phyloP scores from a whole-genome alignment of 1,284 basidiomycete species.

The Ganoderma sinense region DNA sequence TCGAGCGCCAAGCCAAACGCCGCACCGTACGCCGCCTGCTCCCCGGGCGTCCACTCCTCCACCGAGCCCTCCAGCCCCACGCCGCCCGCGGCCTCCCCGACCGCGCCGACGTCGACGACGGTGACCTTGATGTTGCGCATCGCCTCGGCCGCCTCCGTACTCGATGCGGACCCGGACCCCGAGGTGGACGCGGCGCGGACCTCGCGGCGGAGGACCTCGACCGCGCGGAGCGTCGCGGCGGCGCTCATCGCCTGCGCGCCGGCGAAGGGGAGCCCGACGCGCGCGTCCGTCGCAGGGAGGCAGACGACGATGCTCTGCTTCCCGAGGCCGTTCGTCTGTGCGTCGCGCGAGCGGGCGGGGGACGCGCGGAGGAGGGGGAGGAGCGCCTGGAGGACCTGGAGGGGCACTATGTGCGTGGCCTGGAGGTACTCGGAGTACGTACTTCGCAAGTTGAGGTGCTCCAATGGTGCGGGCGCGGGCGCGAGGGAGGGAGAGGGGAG shows the following conservation, averaged over 20 bases:
- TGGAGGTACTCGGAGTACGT: slow-evolving; percentile 74
- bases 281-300: slow-evolving; percentile 70
- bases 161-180: slow-evolving; percentile 53
- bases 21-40: slow-evolving; percentile 72
- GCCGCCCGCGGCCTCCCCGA: slow-evolving; percentile 44
- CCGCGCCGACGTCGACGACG: slow-evolving; percentile 70
- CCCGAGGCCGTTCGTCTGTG: slow-evolving; percentile 46
- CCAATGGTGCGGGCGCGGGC: slow-evolving; percentile 64
- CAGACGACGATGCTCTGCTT: slow-evolving; percentile 75
- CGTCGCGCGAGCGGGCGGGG: slow-evolving; percentile 56
- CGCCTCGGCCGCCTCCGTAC: slow-evolving; percentile 51
- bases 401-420: slow-evolving; percentile 75
- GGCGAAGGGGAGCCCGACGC: slow-evolving; percentile 75
- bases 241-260: slow-evolving; percentile 76
- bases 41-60: slow-evolving; percentile 74
- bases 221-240: slow-evolving; percentile 69
- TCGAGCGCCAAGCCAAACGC: slow-evolving; percentile 64
- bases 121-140: slow-evolving; percentile 71
- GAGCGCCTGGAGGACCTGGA: slow-evolving; percentile 78
- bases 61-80: slow-evolving; percentile 57
- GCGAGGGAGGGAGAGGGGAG: slow-evolving; percentile 50
- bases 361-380: slow-evolving; percentile 75
- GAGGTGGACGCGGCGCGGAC: slow-evolving; percentile 56
- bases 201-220: slow-evolving; percentile 77
- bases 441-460: slow-evolving; percentile 69